Evolutionary conservation across 257 asterid species (phyloP).

Genomic region (Datura wrightii): DNA sequence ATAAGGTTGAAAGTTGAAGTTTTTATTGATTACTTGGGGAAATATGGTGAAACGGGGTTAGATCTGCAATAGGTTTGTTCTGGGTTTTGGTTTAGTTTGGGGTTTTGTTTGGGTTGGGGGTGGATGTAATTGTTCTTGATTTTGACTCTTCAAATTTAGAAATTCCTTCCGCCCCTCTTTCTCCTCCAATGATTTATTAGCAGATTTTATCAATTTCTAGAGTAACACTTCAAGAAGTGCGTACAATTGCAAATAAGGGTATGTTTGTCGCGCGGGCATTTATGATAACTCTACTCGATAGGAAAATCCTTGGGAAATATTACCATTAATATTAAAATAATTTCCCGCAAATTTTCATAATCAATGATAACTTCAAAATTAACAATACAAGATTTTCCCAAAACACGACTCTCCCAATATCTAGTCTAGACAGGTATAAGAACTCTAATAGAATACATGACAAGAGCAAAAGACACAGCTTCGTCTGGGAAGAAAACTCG

Average conservation of each 20-base stretch:
- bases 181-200: neutral
- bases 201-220: slow-evolving; percentile 35
- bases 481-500: too few relatives aligned
- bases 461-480: too few relatives aligned
- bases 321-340: too few relatives aligned
- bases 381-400: too few relatives aligned
- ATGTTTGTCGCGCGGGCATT: neutral
- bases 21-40: neutral
- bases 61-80: slow-evolving; percentile 28
- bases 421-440: too few relatives aligned
- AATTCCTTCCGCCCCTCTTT: slow-evolving; percentile 37
- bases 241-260: slow-evolving; percentile 31
- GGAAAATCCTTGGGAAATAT: too few relatives aligned
- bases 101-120: neutral
- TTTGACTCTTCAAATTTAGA: slow-evolving; percentile 42
- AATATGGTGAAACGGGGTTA: neutral
- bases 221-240: slow-evolving; percentile 49
- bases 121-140: neutral
- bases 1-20: neutral
- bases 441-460: too few relatives aligned
- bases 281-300: too few relatives aligned
- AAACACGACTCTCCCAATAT: too few relatives aligned
- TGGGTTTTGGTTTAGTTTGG: neutral
- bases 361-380: too few relatives aligned
- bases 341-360: too few relatives aligned